phyloP scores from a whole-genome alignment of 371 early-diverging fungal species.

The Coemansia sp. region DNA sequence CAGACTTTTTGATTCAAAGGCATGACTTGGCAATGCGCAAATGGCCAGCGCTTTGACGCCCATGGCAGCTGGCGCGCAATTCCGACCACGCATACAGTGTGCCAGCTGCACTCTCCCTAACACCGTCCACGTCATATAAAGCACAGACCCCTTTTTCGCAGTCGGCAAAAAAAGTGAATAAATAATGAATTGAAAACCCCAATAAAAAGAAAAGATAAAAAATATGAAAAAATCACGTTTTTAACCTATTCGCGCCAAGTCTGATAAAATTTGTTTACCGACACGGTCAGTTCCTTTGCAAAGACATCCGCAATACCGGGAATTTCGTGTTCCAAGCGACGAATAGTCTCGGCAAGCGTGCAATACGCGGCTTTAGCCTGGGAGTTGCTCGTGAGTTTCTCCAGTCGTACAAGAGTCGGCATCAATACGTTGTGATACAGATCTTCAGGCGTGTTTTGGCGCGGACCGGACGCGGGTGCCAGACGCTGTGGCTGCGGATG shows the following conservation, averaged over 20 bases:
- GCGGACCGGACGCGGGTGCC: not conserved
- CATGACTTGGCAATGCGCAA: no score
- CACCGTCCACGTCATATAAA: no score
- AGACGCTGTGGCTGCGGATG: constrained; percentile 43
- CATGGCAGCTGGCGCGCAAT: no score
- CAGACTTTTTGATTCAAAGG: no score
- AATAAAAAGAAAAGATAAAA: not conserved
- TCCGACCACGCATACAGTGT: no score
- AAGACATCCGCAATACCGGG: constrained; percentile 50
- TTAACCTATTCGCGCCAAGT: constrained; percentile 42
- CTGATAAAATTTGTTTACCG: constrained; percentile 50
- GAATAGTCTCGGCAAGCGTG: constrained; percentile 50
- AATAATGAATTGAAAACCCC: constrained; percentile 5
- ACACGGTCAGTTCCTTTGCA: constrained; percentile 45
- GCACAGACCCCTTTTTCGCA: no score
- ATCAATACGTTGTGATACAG: constrained; percentile 50
- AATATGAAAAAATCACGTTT: not conserved
- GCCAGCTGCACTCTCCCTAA: no score
- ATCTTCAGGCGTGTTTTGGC: constrained; percentile 39
- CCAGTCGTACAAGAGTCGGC: constrained; percentile 49
- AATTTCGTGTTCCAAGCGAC: constrained; percentile 48
- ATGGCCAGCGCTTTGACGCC: no score
- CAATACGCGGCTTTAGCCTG: constrained; percentile 50
- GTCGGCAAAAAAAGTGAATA: not conserved
- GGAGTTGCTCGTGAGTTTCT: constrained; percentile 47